phyloP scores from a whole-genome alignment of 805 yeast genomes.

The Wickerhamiella cacticola region DNA sequence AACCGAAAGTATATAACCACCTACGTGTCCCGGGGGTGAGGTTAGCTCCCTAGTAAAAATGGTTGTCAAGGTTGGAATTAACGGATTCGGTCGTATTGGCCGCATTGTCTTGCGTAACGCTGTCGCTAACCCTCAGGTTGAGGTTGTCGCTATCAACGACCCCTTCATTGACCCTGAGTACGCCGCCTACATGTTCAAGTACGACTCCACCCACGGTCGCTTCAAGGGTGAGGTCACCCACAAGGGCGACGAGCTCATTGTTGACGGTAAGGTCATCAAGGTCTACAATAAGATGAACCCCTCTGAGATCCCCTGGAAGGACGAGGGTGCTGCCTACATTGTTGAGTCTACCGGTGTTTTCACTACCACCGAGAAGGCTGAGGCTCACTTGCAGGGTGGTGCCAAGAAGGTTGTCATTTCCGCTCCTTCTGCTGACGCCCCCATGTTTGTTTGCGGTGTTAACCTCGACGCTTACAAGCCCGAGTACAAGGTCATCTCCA shows the following conservation, averaged over 20 bases:
- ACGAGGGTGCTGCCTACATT: constrained; percentile 63
- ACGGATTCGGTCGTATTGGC: constrained; percentile 93
- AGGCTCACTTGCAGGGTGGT: constrained; percentile 77
- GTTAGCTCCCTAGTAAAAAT: constrained; percentile 17
- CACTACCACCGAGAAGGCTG: constrained; percentile 70
- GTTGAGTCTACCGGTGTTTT: constrained; percentile 90
- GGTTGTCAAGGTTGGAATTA: constrained; percentile 59
- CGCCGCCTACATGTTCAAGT: constrained; percentile 92
- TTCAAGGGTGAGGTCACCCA: constrained; percentile 61
- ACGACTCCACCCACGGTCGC: constrained; percentile 86
- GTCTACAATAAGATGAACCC: constrained; percentile 80
- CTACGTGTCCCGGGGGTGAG: not conserved
- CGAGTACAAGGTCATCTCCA: constrained; percentile 67
- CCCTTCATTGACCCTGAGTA: constrained; percentile 83
- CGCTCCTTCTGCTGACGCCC: constrained; percentile 89
- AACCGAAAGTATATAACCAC: constrained; percentile 5
- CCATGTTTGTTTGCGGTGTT: constrained; percentile 91
- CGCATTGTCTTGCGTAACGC: constrained; percentile 80
- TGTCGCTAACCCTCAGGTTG: constrained; percentile 56
- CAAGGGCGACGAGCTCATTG: constrained; percentile 47
- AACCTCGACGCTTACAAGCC: constrained; percentile 67
- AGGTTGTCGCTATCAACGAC: constrained; percentile 80
- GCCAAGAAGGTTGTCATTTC: constrained; percentile 92
- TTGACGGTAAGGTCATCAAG: constrained; percentile 55
- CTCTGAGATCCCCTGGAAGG: constrained; percentile 76